Conservation (phyloP, 257 asterid genomes). For the Nicotiana otophora region DNA sequence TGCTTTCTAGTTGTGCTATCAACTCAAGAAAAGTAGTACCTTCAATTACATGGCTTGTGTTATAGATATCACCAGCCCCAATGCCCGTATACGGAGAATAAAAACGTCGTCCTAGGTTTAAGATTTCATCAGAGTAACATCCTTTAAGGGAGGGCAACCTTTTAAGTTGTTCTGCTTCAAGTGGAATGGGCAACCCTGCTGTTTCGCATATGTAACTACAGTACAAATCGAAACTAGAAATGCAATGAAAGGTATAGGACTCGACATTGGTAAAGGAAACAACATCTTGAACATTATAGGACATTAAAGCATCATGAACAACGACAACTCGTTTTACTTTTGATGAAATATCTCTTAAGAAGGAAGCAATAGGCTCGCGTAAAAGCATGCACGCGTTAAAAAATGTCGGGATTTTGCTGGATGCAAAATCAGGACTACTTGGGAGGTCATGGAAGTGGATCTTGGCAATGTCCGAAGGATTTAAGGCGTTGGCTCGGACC, state of each 20-base stretch:
- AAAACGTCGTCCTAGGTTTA: not conserved
- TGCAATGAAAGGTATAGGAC: constrained; percentile 37
- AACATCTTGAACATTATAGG: constrained; percentile 42
- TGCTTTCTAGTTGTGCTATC: constrained; percentile 17
- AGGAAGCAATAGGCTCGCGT: constrained; percentile 23
- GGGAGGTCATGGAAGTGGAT: constrained; percentile 41
- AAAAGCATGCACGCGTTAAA: constrained; percentile 20
- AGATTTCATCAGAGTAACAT: not conserved
- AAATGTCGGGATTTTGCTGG: constrained; percentile 31
- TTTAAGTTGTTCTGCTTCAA: constrained; percentile 5
- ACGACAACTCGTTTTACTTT: constrained; percentile 22
- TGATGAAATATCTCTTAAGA: constrained; percentile 4
- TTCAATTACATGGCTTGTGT: constrained; percentile 34
- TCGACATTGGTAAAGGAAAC: constrained; percentile 34
- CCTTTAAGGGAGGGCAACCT: constrained; percentile 20
- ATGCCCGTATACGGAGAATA: not conserved
- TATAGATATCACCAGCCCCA: constrained; percentile 35
- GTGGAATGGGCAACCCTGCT: constrained; percentile 25
- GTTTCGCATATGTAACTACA: not conserved
- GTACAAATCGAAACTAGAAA: constrained; percentile 25
- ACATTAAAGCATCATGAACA: constrained; percentile 33
- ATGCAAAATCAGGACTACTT: constrained; percentile 18
- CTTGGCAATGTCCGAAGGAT: constrained; percentile 17
- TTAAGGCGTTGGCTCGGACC: constrained; percentile 19
- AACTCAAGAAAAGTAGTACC: constrained; percentile 28